A percentile compares a stretch with the other conserved stretches of the same genome.
phyloP scores from a whole-genome alignment of 345 rosid species.

The Brassica carinata region DNA sequence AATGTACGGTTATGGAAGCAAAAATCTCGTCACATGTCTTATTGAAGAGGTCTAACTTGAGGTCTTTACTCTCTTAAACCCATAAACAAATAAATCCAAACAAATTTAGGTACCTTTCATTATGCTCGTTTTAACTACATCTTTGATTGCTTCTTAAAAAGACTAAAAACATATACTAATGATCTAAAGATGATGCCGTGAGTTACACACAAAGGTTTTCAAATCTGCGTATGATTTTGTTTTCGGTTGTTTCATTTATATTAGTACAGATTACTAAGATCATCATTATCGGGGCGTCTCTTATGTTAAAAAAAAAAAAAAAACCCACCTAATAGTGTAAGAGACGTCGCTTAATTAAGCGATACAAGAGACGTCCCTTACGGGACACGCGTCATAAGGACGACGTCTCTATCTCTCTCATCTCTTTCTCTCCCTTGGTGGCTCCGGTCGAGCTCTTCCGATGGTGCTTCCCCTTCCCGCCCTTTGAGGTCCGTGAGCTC shows the following conservation, averaged over 20 bases:
- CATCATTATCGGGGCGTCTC: too few species aligned
- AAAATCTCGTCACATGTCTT: conserved; percentile 17
- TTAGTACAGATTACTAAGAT: not conserved
- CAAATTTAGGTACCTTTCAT: not conserved
- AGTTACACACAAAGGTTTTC: not conserved
- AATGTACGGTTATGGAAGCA: not conserved
- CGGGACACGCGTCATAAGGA: too few species aligned
- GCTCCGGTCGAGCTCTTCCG: too few species aligned
- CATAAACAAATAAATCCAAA: not conserved
- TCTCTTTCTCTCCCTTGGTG: too few species aligned
- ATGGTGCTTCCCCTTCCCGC: too few species aligned
- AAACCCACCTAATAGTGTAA: too few species aligned
- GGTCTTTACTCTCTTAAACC: not conserved
- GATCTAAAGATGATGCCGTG: not conserved
- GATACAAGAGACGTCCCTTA: too few species aligned
- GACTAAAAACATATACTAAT: not conserved
- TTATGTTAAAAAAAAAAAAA: too few species aligned
- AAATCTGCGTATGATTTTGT: not conserved
- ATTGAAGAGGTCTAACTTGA: conserved; percentile 17
- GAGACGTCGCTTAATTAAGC: too few species aligned
- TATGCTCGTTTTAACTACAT: not conserved
- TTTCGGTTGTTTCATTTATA: not conserved
- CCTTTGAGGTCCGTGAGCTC: too few species aligned
- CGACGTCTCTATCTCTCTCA: too few species aligned
- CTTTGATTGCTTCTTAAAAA: not conserved